Percentiles rank a stretch among this genome's conserved stretches.
phyloP scores from a whole-genome alignment of 2,329 filamentous ascomycete species.

The Endoconidiophora polonica region DNA sequence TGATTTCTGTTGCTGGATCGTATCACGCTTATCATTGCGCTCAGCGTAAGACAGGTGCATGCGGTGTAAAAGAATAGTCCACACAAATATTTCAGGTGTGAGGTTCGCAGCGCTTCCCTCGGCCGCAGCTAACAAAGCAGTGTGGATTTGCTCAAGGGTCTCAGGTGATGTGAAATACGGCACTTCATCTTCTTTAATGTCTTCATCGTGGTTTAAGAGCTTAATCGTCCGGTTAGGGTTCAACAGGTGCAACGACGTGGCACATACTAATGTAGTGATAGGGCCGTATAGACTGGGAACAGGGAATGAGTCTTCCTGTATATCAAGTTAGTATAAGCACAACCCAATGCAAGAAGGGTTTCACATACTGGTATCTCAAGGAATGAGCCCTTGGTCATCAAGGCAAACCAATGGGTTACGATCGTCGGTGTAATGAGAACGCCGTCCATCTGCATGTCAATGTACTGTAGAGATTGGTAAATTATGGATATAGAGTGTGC shows the following conservation, averaged over 20 bases:
- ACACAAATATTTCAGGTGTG: constrained; percentile 61
- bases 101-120: constrained; percentile 41
- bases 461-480: constrained; percentile 38
- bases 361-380: constrained; percentile 46
- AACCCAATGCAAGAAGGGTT: not conserved
- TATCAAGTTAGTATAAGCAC: not conserved
- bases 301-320: constrained; percentile 9
- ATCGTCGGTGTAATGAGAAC: constrained; percentile 5
- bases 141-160: constrained; percentile 56
- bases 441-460: constrained; percentile 23
- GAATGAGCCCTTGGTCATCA: constrained; percentile 49
- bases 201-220: constrained; percentile 36
- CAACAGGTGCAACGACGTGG: constrained; percentile 56
- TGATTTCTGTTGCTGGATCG: constrained; percentile 40
- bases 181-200: constrained; percentile 24
- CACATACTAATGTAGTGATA: constrained; percentile 46
- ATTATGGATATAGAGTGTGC: constrained; percentile 58
- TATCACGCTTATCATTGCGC: constrained; percentile 43
- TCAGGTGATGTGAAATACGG: constrained; percentile 52
- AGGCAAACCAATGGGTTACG: constrained; percentile 11
- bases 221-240: constrained; percentile 44
- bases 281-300: constrained; percentile 12
- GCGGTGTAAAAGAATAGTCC: constrained; percentile 58
- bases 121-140: constrained; percentile 46
- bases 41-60: constrained; percentile 48